Conservation (phyloP, 371 early-diverging fungal species). For the Rhizopus microsporus region DNA sequence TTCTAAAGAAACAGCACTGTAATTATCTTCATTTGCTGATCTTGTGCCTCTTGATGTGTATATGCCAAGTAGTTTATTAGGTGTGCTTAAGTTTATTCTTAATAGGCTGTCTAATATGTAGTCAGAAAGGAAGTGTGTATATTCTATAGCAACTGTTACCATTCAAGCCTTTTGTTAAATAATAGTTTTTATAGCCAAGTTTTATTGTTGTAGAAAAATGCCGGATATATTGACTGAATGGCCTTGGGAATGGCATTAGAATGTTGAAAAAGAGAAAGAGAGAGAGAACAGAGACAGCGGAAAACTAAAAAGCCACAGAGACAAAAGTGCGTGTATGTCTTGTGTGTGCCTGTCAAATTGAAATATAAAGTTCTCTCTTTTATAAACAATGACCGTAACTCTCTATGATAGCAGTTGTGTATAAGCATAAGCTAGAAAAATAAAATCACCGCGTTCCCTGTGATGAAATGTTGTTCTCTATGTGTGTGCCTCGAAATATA, state of each 20-base stretch:
- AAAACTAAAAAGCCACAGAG: neutral
- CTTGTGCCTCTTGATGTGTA: conserved; percentile 51
- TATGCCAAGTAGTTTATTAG: conserved; percentile 36
- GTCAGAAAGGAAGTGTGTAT: neutral
- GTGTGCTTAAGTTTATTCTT: conserved; percentile 29
- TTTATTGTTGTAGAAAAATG: conserved; percentile 15
- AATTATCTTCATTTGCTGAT: conserved; percentile 50
- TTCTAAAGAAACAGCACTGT: conserved; percentile 37
- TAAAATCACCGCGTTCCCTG: too few species aligned
- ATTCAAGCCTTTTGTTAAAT: conserved; percentile 26
- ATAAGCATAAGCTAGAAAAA: too few species aligned
- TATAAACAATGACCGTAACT: too few species aligned
- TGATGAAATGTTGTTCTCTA: too few species aligned
- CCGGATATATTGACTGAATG: neutral
- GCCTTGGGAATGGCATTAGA: neutral
- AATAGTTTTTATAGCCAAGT: conserved; percentile 21
- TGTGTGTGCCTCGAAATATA: too few species aligned
- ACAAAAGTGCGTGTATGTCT: neutral
- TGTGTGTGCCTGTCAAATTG: too few species aligned
- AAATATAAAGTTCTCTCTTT: too few species aligned
- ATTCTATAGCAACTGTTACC: conserved; percentile 10
- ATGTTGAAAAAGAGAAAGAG: neutral
- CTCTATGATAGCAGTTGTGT: too few species aligned
- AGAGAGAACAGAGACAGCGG: neutral
- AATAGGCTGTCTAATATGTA: conserved; percentile 16